Evolutionary conservation across 306 rosid species (phyloP).

Genomic region (Vigna angularis): DNA sequence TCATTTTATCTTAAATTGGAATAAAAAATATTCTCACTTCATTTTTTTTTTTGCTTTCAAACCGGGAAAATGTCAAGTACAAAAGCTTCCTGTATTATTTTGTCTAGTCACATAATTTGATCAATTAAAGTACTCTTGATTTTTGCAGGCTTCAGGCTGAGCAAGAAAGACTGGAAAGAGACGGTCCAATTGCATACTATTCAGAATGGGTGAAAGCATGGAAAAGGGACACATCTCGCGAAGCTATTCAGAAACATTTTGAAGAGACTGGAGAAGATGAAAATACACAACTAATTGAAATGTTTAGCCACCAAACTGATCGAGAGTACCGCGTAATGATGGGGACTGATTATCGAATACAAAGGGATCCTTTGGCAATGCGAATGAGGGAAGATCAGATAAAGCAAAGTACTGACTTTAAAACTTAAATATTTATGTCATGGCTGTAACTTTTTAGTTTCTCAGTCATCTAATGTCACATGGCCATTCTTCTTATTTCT

Average conservation of each 20-base stretch:
- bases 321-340: conserved; percentile 95
- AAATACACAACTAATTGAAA: conserved; percentile 77
- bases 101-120: conserved; percentile 24
- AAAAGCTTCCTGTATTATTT: conserved; percentile 21
- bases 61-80: conserved; percentile 31
- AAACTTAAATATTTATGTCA: conserved; percentile 47
- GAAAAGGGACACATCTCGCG: conserved; percentile 83
- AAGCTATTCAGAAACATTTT: conserved; percentile 87
- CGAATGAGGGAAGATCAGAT: conserved; percentile 92
- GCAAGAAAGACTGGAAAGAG: conserved; percentile 66
- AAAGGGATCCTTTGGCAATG: conserved; percentile 96
- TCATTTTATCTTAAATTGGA: neutral
- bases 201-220: conserved; percentile 97
- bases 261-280: conserved; percentile 98
- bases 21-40: conserved; percentile 20
- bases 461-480: conserved; percentile 28
- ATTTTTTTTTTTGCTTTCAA: conserved; percentile 30
- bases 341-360: conserved; percentile 93
- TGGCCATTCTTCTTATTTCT: conserved; percentile 22
- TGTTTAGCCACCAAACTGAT: conserved; percentile 87
- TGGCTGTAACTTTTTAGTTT: conserved; percentile 34
- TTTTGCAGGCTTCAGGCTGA: conserved; percentile 87
- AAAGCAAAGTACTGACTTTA: conserved; percentile 83
- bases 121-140: conserved; percentile 14
- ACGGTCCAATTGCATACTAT: conserved; percentile 81